Evolutionary conservation across 2,329 filamentous ascomycete species (phyloP).

Genomic region (Stachybotrys elegans): DNA sequence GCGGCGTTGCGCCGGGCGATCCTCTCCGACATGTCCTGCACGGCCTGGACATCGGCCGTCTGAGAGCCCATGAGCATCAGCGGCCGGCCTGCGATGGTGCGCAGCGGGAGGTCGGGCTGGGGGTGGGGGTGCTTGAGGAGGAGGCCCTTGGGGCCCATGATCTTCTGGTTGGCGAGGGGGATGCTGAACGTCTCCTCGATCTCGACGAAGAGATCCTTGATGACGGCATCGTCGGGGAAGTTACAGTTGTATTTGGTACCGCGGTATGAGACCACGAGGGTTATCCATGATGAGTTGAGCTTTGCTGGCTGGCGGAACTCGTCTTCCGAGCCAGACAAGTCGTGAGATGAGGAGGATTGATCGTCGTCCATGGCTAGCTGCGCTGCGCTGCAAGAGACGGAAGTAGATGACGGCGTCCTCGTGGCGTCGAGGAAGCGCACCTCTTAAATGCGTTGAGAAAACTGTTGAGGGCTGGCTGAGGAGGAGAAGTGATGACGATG

Average conservation of each 20-base stretch:
- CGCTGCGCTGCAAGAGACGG: no score
- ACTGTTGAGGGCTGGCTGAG: no score
- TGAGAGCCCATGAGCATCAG: conserved; percentile 63
- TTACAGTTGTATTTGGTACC: conserved; percentile 38
- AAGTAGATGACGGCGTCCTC: no score
- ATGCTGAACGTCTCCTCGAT: conserved; percentile 54
- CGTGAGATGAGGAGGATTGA: no score
- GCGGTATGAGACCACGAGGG: conserved; percentile 42
- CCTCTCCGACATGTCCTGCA: conserved; percentile 43
- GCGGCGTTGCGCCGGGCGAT: conserved; percentile 43
- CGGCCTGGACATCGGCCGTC: conserved; percentile 50
- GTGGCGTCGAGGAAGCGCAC: no score
- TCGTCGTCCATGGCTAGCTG: no score
- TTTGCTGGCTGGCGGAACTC: no score
- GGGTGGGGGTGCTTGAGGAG: conserved; percentile 62
- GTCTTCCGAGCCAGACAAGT: not conserved
- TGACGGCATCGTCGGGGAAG: conserved; percentile 40
- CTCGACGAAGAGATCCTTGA: conserved; percentile 54
- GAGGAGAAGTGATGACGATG: no score
- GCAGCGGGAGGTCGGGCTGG: conserved; percentile 46
- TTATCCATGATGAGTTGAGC: conserved; percentile 25
- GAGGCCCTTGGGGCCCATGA: conserved; percentile 60
- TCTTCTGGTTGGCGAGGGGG: conserved; percentile 60
- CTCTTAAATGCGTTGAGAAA: no score
- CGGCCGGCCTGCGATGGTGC: conserved; percentile 49